Evolutionary conservation across 2,329 filamentous ascomycete genomes (phyloP).

Genomic region (Trichophyton mentagrophytes): DNA sequence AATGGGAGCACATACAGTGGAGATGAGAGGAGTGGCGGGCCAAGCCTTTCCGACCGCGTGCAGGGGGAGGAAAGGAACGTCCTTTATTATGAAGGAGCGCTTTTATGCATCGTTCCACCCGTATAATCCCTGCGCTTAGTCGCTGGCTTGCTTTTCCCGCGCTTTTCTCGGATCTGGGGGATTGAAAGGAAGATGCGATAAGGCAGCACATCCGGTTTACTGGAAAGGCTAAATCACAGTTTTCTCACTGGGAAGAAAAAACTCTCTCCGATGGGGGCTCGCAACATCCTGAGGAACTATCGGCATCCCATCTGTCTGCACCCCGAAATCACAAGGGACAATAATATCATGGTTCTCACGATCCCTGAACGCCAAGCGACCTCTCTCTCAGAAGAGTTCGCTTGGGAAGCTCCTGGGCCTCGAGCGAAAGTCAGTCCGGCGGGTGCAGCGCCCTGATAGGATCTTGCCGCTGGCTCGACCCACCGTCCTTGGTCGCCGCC

Average conservation of each 20-base stretch:
- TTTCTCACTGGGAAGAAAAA: neutral
- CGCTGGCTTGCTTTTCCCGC: slow-evolving; percentile 5
- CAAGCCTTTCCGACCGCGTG: slow-evolving; percentile 6
- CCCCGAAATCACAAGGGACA: neutral
- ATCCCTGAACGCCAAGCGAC: neutral
- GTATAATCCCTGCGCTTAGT: neutral
- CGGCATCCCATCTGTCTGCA: neutral
- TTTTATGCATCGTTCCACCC: neutral
- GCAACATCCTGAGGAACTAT: neutral
- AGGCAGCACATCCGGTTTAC: neutral
- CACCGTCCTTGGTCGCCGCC: neutral
- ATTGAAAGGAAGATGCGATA: neutral
- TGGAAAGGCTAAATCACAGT: neutral
- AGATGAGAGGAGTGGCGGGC: slow-evolving; percentile 6
- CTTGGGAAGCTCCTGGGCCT: neutral
- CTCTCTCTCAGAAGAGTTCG: neutral
- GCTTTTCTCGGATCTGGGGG: neutral
- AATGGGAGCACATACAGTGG: slow-evolving; percentile 1
- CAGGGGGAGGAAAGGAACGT: neutral
- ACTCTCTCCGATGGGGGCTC: neutral
- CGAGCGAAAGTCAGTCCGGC: neutral
- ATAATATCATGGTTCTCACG: neutral
- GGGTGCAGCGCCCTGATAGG: neutral
- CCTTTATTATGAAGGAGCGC: neutral
- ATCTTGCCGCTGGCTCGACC: neutral